Conservation (phyloP, 176 grass and related monocot genomes). For the Chloris gayana region DNA sequence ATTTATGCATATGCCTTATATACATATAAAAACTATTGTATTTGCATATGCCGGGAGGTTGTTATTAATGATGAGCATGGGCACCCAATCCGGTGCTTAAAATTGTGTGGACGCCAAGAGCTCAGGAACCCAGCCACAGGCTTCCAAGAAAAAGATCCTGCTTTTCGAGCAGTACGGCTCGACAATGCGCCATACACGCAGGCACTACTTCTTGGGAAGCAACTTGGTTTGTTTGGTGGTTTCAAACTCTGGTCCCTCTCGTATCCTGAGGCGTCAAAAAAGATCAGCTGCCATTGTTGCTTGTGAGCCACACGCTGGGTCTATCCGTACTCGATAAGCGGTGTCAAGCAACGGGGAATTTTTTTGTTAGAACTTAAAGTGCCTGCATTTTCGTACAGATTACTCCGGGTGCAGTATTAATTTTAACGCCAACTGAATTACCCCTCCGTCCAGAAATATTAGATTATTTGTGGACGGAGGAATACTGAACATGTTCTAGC, state of each 20-base stretch:
- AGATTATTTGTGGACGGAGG: too few species aligned
- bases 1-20: too few species aligned
- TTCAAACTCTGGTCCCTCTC: neutral
- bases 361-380: too few species aligned
- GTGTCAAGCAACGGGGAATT: too few species aligned
- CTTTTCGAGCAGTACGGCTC: neutral
- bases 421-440: too few species aligned
- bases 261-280: neutral
- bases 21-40: neutral
- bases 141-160: slow-evolving; percentile 29
- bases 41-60: neutral
- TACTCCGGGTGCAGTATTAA: too few species aligned
- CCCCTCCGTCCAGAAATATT: too few species aligned
- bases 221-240: neutral
- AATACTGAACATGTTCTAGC: too few species aligned
- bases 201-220: neutral
- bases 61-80: slow-evolving; percentile 13
- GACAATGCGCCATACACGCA: neutral
- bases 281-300: neutral
- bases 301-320: neutral
- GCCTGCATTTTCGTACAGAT: too few species aligned
- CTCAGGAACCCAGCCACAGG: slow-evolving; percentile 10
- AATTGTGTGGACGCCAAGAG: slow-evolving; percentile 18
- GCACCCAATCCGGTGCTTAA: neutral
- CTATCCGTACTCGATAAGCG: too few species aligned